Conservation (phyloP, 176 grass and related monocot species). For the Poa annua region DNA sequence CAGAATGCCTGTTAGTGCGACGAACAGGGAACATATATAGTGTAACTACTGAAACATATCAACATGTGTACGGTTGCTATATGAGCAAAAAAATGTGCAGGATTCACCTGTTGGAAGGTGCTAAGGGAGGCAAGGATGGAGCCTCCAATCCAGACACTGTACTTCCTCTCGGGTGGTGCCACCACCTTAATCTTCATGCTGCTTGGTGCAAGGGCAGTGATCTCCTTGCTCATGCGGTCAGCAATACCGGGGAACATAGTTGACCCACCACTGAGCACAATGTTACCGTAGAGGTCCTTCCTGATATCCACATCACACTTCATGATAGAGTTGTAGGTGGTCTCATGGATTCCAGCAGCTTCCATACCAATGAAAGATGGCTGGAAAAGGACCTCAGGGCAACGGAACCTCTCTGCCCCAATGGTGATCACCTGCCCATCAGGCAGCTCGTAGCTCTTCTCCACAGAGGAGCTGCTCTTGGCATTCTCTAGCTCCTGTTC, state of each 20-base stretch:
- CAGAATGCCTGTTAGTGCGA: conserved; percentile 16
- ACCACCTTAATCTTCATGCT: conserved; percentile 76
- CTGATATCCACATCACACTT: conserved; percentile 84
- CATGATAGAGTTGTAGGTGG: conserved; percentile 90
- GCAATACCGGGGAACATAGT: conserved; percentile 81
- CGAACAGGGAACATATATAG: neutral
- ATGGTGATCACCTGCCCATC: conserved; percentile 80
- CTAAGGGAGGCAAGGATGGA: conserved; percentile 86
- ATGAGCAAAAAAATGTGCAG: neutral
- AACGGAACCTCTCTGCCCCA: conserved; percentile 67
- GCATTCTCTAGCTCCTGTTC: conserved; percentile 63
- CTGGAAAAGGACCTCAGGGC: conserved; percentile 86
- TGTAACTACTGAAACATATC: neutral
- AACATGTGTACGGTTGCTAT: neutral
- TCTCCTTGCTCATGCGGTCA: conserved; percentile 90
- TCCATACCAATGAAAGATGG: conserved; percentile 75
- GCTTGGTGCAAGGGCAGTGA: conserved; percentile 59
- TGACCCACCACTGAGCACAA: conserved; percentile 82
- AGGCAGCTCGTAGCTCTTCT: conserved; percentile 72
- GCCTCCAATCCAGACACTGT: conserved; percentile 79
- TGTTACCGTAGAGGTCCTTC: conserved; percentile 69
- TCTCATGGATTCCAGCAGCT: conserved; percentile 68
- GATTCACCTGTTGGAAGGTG: conserved; percentile 72
- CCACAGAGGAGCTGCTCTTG: conserved; percentile 56
- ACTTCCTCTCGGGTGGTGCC: conserved; percentile 69